Percentiles rank a stretch among this genome's conserved stretches.
phyloP scores from a whole-genome alignment of 352 stramenopile species.

The Lagenidium sp. region DNA sequence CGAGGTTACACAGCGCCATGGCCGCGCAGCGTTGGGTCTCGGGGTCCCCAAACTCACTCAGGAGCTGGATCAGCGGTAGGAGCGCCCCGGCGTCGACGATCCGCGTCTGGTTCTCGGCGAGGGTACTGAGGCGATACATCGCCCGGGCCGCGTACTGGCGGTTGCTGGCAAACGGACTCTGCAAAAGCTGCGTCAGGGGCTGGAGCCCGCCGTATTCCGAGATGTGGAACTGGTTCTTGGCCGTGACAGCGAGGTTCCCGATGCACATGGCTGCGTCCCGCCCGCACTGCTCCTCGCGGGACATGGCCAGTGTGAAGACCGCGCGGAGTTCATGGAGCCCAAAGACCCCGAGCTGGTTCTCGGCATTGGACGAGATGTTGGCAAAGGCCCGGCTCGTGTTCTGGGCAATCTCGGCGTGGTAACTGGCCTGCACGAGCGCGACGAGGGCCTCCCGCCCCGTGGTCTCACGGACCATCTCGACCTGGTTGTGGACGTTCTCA shows the following conservation, averaged over 20 bases:
- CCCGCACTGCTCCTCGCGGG: slow-evolving; percentile 76
- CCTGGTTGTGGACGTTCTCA: slow-evolving; percentile 89
- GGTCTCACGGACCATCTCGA: slow-evolving; percentile 75
- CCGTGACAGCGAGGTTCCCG: slow-evolving; percentile 89
- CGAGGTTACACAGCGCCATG: slow-evolving; percentile 85
- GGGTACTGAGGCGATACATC: slow-evolving; percentile 86
- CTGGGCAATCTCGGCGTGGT: slow-evolving; percentile 73
- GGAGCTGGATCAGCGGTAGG: slow-evolving; percentile 53
- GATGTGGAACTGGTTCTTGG: slow-evolving; percentile 88
- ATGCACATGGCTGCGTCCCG: slow-evolving; percentile 90
- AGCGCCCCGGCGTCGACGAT: slow-evolving; percentile 84
- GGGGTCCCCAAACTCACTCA: slow-evolving; percentile 33
- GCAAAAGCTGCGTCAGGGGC: slow-evolving; percentile 74
- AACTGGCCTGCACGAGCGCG: slow-evolving; percentile 19
- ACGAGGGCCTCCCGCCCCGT: slow-evolving; percentile 55
- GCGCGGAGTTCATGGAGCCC: slow-evolving; percentile 63
- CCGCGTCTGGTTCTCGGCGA: slow-evolving; percentile 79
- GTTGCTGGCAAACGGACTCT: slow-evolving; percentile 52
- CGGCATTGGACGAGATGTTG: slow-evolving; percentile 88
- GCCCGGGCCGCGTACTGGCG: slow-evolving; percentile 79
- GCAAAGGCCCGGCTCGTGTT: slow-evolving; percentile 87
- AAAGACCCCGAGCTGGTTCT: slow-evolving; percentile 89
- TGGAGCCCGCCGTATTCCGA: slow-evolving; percentile 77
- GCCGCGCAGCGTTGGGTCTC: slow-evolving; percentile 71
- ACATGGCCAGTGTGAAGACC: slow-evolving; percentile 65